These are phyloP conservation scores for Baorangia bicolor DNA, from an alignment of 768 basidiomycete genomes.

Conservation along the genomic window DNA sequence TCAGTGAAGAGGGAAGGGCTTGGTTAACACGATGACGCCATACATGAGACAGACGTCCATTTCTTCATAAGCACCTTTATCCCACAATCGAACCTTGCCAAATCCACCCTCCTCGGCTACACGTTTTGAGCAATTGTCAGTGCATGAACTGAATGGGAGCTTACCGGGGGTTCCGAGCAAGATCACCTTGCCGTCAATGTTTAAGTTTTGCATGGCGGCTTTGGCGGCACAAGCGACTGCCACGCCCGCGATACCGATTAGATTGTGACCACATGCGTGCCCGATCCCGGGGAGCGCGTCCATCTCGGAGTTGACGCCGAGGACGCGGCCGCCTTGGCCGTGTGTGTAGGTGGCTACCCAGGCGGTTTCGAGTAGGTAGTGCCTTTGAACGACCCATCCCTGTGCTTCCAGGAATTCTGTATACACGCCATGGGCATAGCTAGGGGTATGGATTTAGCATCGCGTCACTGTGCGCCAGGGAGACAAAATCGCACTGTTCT, in stretches of 20 bases:
- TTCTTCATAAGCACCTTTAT: slow-evolving; percentile 68
- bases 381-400: slow-evolving; percentile 61
- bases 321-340: slow-evolving; percentile 63
- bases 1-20: not conserved
- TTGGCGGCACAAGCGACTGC: slow-evolving; percentile 71
- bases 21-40: slow-evolving; percentile 8
- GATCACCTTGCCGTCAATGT: slow-evolving; percentile 66
- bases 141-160: not conserved
- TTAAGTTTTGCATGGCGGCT: slow-evolving; percentile 55
- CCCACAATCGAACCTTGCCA: slow-evolving; percentile 70
- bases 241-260: slow-evolving; percentile 76
- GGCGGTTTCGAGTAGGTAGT: slow-evolving; percentile 68
- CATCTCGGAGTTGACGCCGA: slow-evolving; percentile 81
- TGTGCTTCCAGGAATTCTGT: slow-evolving; percentile 65
- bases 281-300: slow-evolving; percentile 60
- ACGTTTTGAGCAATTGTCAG: not conserved
- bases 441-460: slow-evolving; percentile 25
- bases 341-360: slow-evolving; percentile 73
- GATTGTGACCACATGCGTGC: slow-evolving; percentile 81
- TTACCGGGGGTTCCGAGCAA: slow-evolving; percentile 78
- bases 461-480: not conserved
- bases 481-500: slow-evolving; percentile 50
- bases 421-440: slow-evolving; percentile 69
- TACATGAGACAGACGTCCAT: slow-evolving; percentile 81
- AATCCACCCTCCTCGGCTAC: slow-evolving; percentile 77